Conservation (phyloP, 2,329 filamentous ascomycete species). For the Mycocentrospora acerina region DNA sequence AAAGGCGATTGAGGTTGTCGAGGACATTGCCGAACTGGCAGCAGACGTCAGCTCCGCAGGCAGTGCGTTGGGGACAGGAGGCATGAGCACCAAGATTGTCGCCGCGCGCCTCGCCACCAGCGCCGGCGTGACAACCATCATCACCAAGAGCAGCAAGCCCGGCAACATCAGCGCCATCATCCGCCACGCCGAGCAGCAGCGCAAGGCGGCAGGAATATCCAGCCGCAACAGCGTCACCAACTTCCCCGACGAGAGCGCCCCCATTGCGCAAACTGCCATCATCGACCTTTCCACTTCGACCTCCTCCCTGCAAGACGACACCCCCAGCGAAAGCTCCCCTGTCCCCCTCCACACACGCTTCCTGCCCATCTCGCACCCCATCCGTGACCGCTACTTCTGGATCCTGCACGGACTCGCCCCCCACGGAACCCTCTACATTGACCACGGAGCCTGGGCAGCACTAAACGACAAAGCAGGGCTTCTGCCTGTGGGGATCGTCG, state of each 20-base stretch:
- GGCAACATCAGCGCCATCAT: constrained; percentile 90
- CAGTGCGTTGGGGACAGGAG: constrained; percentile 86
- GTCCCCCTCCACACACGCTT: constrained; percentile 85
- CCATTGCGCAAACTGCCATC: constrained; percentile 22
- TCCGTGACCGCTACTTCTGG: constrained; percentile 96
- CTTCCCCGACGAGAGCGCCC: constrained; percentile 28
- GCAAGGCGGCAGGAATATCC: constrained; percentile 37
- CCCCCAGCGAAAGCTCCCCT: constrained; percentile 21
- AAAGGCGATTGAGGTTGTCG: constrained; percentile 85
- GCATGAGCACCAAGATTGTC: constrained; percentile 97
- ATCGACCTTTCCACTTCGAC: constrained; percentile 24
- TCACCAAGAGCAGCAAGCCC: constrained; percentile 89
- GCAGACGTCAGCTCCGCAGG: constrained; percentile 91
- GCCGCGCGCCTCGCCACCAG: constrained; percentile 90
- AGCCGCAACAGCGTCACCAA: constrained; percentile 32
- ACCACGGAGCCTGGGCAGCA: constrained; percentile 81
- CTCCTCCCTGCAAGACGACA: constrained; percentile 34
- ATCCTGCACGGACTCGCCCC: constrained; percentile 88
- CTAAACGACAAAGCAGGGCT: constrained; percentile 82
- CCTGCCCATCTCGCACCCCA: constrained; percentile 78
- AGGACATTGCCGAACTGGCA: constrained; percentile 78
- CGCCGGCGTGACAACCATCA: constrained; percentile 92
- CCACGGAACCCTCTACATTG: constrained; percentile 89
- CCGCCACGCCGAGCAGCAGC: constrained; percentile 70
- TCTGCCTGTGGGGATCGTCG: constrained; percentile 85